Evolutionary conservation across 2,329 filamentous ascomycete genomes (phyloP).

Genomic region (Drechslerella dactyloides): DNA sequence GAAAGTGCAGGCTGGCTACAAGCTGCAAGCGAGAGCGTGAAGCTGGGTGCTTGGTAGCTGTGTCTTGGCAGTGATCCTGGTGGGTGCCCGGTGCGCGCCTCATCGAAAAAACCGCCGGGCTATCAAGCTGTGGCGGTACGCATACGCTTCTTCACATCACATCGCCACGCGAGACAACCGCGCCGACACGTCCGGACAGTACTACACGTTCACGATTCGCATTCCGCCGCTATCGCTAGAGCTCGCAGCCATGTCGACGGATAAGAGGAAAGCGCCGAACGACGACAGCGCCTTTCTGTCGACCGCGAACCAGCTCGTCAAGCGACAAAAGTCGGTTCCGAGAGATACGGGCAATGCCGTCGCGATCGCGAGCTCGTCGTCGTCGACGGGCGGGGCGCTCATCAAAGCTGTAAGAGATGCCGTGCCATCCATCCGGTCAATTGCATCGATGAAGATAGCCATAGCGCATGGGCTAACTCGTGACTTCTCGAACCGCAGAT

Average conservation of each 20-base stretch:
- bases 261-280: constrained; percentile 88
- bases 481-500: constrained; percentile 63
- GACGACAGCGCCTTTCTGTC: constrained; percentile 69
- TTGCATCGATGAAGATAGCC: constrained; percentile 61
- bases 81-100: neutral
- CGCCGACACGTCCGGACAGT: neutral
- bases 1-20: neutral
- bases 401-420: constrained; percentile 68
- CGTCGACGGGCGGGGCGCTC: constrained; percentile 67
- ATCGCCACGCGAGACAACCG: neutral
- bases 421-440: constrained; percentile 58
- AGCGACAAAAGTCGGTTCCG: constrained; percentile 78
- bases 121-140: neutral
- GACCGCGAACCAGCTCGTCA: constrained; percentile 77
- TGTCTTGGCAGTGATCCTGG: neutral
- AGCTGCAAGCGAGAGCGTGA: neutral
- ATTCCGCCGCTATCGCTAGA: constrained; percentile 1
- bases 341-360: constrained; percentile 65
- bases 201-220: constrained; percentile 8
- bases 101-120: neutral
- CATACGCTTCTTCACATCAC: neutral
- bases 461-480: no score
- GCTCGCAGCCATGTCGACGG: constrained; percentile 73
- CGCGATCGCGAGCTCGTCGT: constrained; percentile 65
- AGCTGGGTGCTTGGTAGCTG: no score